Evolutionary conservation across 2,329 filamentous ascomycete genomes (phyloP).

Genomic region (Didymosphaeria variabile): DNA sequence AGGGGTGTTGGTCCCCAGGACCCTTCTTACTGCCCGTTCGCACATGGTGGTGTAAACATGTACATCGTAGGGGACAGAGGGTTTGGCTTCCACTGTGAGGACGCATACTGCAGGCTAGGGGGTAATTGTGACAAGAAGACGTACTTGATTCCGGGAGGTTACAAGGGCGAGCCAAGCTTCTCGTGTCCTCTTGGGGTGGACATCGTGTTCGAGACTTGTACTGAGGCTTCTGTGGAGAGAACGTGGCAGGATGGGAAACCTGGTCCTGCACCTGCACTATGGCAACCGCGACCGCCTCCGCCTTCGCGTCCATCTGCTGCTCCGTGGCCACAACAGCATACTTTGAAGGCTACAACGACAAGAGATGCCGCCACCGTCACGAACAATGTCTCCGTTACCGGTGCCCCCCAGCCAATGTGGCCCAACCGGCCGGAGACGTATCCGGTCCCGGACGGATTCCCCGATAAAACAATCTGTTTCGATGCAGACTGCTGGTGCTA

Average conservation of each 20-base stretch:
- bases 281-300: neutral
- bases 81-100: conserved; percentile 13
- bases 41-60: conserved; percentile 31
- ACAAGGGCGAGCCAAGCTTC: conserved; percentile 29
- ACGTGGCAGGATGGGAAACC: conserved; percentile 4
- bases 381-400: neutral
- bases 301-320: neutral
- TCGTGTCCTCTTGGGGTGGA: conserved; percentile 28
- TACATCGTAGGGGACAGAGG: conserved; percentile 11
- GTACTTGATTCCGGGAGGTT: conserved; percentile 28
- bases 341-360: neutral
- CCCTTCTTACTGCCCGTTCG: conserved; percentile 32
- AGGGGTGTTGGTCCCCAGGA: conserved; percentile 11
- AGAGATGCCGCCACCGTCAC: neutral
- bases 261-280: neutral
- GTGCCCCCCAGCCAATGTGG: neutral
- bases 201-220: conserved; percentile 30
- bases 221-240: neutral
- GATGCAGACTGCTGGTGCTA: neutral
- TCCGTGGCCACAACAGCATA: neutral
- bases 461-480: conserved; percentile 4
- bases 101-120: conserved; percentile 13
- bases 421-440: neutral
- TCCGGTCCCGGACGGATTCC: neutral
- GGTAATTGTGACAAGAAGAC: neutral